Evolutionary conservation across 768 basidiomycete genomes (phyloP), one percentile per base, ranked within the genome.

Genomic region (Chlorophyllum brunneum): DNA sequence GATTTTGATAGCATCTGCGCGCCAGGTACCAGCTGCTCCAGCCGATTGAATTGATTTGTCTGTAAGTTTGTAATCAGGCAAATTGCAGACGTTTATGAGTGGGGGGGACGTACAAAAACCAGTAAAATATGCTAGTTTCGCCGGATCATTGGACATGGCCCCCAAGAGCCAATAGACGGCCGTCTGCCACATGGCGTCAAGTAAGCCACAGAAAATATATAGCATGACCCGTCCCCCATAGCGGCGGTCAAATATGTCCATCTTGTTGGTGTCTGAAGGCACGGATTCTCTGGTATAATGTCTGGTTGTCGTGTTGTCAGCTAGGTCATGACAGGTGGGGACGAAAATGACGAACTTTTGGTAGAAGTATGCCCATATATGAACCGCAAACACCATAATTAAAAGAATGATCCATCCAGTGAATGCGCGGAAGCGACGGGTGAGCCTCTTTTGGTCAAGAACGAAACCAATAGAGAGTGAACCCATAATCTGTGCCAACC

Each of bases 161-260:
- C 89, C 89, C 79, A 88, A 83, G 58, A 87, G 70, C 86, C 86
- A 88, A 64, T 89, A 89, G 8, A 83, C 82, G 1, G 81, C 81
- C 0, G 86, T 91, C 63, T 92, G 90, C 86, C 88, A 92, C 82
- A 88, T 85, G 3, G 89, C 74, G 57, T 92, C 90, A 53, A 90
- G 74, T 6, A 91, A 62, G 20, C 88, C 86, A 55, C 81, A 87
- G 67, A 83, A 79, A 55, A 88, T 80, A 67, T 83, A 89, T 6
- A 91, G 65, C 68, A 76, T 76, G 6, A 82, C 69, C 44, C 74
- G 74, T 42, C 73, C 78, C 5, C 75, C 65, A 60, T 87, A 92
- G 1, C 67, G 67, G 2, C 65, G 57, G 57, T 84, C 81, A 49
- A 63, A 68, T 42, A 88, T 79, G 64, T 89, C 87, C 61, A 88